Conservation (phyloP, 73 alveolate genomes). For the Paramecium sexaurelia region DNA sequence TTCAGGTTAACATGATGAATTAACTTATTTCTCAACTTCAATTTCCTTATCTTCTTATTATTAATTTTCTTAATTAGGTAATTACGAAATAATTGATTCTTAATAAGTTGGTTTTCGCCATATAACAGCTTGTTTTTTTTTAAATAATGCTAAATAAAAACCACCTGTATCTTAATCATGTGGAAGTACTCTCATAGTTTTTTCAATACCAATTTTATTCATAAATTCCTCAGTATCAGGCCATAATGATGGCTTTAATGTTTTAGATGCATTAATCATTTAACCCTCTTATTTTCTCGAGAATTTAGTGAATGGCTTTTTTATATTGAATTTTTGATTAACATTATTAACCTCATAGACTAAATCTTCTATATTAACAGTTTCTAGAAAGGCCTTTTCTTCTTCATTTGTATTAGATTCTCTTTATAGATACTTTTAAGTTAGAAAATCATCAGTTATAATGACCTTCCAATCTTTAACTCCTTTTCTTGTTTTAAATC, state of each 20-base stretch:
- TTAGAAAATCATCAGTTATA: slow-evolving; percentile 57
- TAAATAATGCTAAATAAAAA: slow-evolving; percentile 90
- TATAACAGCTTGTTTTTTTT: slow-evolving; percentile 75
- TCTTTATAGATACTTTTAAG: background rate
- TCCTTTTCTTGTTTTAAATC: slow-evolving; percentile 87
- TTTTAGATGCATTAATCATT: slow-evolving; percentile 72
- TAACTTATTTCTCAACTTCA: no score
- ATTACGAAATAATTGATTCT: background rate
- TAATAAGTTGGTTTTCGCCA: slow-evolving; percentile 65
- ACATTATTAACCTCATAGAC: slow-evolving; percentile 40
- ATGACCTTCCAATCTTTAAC: slow-evolving; percentile 86
- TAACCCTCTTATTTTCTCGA: slow-evolving; percentile 65
- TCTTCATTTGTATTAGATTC: slow-evolving; percentile 11
- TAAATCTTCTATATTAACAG: background rate
- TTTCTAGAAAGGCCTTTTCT: background rate
- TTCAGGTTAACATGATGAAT: no score
- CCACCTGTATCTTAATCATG: slow-evolving; percentile 97
- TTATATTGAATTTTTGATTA: slow-evolving; percentile 7
- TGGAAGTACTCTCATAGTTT: slow-evolving; percentile 93
- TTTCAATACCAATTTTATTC: slow-evolving; percentile 67
- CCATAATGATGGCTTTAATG: slow-evolving; percentile 24
- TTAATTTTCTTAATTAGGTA: background rate
- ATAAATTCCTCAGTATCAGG: slow-evolving; percentile 50
- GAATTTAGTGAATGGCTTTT: slow-evolving; percentile 68
- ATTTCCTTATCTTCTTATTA: background rate